A percentile compares a stretch with the other conserved stretches of the same genome.
phyloP scores from a whole-genome alignment of 148 eudicot species.

The Camellia japonica region DNA sequence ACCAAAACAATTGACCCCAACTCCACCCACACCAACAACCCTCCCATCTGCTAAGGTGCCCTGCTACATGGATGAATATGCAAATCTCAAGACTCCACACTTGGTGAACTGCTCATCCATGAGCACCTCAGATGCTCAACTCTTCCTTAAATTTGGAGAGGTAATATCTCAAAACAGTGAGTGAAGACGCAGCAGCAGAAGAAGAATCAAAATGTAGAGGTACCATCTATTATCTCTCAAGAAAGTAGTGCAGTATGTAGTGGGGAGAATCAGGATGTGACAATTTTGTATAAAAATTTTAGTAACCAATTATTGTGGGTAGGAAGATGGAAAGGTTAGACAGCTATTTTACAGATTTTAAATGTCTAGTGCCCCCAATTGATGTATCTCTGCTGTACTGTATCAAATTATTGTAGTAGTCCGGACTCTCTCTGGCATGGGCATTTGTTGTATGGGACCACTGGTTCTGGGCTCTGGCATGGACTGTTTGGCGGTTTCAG shows the following conservation, averaged over 20 bases:
- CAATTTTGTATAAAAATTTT: slow-evolving; percentile 29
- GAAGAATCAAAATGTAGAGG: background rate
- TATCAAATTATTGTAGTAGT: slow-evolving; percentile 11
- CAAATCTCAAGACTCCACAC: slow-evolving; percentile 84
- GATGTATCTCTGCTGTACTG: slow-evolving; percentile 13
- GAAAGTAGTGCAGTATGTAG: background rate
- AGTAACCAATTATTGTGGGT: background rate
- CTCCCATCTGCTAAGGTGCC: slow-evolving; percentile 54
- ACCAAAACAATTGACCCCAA: slow-evolving; percentile 25
- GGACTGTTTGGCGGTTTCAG: too few relatives aligned
- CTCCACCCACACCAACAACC: slow-evolving; percentile 16
- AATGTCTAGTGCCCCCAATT: slow-evolving; percentile 6
- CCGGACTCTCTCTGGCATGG: too few relatives aligned
- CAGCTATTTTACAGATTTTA: background rate
- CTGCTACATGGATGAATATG: slow-evolving; percentile 88
- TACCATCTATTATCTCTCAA: too few relatives aligned
- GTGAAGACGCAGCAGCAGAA: slow-evolving; percentile 1
- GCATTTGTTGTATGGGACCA: too few relatives aligned
- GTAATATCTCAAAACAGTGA: slow-evolving; percentile 90
- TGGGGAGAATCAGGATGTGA: background rate
- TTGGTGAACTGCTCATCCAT: slow-evolving; percentile 78
- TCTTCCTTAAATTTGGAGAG: slow-evolving; percentile 89
- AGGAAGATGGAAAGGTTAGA: background rate
- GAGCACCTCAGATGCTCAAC: slow-evolving; percentile 98
- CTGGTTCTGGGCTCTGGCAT: too few relatives aligned